phyloP scores from a whole-genome alignment of 331 rosid species.

The Dryas integrifolia region DNA sequence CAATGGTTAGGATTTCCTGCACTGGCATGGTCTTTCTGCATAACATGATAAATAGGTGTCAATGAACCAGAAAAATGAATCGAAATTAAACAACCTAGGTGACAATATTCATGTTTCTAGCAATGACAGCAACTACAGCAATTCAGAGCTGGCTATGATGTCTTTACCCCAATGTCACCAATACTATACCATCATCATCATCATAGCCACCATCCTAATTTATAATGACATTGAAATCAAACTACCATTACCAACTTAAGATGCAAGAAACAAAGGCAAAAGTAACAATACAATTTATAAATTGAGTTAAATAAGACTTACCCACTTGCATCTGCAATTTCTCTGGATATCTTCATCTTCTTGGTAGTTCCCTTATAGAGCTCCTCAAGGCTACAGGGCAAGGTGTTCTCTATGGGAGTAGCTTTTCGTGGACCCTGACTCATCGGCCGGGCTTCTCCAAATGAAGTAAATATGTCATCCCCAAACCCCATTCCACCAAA shows the following conservation, averaged over 20 bases:
- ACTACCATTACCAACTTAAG: neutral
- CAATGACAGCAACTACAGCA: too few relatives aligned
- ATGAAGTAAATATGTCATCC: constrained; percentile 53
- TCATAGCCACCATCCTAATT: neutral
- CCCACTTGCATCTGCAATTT: constrained; percentile 70
- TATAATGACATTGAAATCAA: neutral
- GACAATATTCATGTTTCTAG: neutral
- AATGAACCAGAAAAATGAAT: neutral
- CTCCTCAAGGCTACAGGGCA: constrained; percentile 84
- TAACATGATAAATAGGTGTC: neutral
- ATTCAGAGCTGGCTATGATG: too few relatives aligned
- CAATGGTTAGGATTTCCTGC: constrained; percentile 76
- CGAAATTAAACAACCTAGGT: neutral
- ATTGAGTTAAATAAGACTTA: constrained; percentile 24
- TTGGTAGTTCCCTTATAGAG: constrained; percentile 75
- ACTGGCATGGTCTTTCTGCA: constrained; percentile 63
- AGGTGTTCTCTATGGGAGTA: constrained; percentile 47
- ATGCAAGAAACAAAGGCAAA: neutral
- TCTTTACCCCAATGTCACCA: too few relatives aligned
- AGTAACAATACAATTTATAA: neutral
- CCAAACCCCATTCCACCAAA: constrained; percentile 72
- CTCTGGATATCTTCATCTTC: constrained; percentile 89
- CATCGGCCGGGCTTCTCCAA: constrained; percentile 60
- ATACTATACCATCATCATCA: too few relatives aligned
- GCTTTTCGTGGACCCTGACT: constrained; percentile 66